A percentile compares a stretch with the other conserved stretches of the same genome.
These are phyloP conservation scores for Hypoxylon crocopeplum DNA, from an alignment of 495 filamentous ascomycete genomes.

Conservation along the genomic window DNA sequence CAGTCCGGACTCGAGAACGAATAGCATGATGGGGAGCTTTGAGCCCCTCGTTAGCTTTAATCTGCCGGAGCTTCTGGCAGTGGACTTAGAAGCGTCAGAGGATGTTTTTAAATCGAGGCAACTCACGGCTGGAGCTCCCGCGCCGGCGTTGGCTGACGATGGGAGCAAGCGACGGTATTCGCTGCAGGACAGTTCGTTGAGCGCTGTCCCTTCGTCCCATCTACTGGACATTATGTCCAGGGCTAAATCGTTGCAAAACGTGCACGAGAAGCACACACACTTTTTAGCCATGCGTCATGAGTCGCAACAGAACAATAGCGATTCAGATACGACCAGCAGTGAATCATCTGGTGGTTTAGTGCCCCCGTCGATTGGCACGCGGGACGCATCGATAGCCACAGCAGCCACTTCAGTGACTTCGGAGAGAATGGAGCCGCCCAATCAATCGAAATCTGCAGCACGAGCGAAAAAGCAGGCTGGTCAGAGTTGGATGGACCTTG, in stretches of 20 bases:
- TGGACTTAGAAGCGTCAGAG: conserved; percentile 49
- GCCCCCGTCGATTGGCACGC: conserved; percentile 30
- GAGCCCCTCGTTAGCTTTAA: conserved; percentile 45
- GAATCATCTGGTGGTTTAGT: conserved; percentile 31
- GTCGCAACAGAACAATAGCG: conserved; percentile 17
- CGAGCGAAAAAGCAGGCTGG: conserved; percentile 25
- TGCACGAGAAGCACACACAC: conserved; percentile 35
- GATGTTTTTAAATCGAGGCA: conserved; percentile 47
- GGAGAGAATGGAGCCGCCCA: conserved; percentile 18
- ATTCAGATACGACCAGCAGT: conserved; percentile 32
- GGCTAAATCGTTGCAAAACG: conserved; percentile 37
- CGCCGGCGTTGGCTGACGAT: conserved; percentile 37
- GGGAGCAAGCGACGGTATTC: conserved; percentile 31
- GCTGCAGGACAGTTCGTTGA: conserved; percentile 31
- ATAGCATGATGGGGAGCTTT: conserved; percentile 26
- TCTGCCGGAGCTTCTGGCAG: conserved; percentile 53
- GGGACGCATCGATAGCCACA: conserved; percentile 28
- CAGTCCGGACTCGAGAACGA: conserved; percentile 20
- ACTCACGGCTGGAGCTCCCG: conserved; percentile 51
- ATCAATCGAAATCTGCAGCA: conserved; percentile 21
- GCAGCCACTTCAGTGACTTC: conserved; percentile 26
- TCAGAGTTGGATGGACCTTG: conserved; percentile 35
- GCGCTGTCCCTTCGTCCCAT: conserved; percentile 23
- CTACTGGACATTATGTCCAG: conserved; percentile 10
- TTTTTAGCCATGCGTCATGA: conserved; percentile 11